Base-by-base conservation (phyloP, 257 asterid species). In the Leptodermis oblonga region DNA sequence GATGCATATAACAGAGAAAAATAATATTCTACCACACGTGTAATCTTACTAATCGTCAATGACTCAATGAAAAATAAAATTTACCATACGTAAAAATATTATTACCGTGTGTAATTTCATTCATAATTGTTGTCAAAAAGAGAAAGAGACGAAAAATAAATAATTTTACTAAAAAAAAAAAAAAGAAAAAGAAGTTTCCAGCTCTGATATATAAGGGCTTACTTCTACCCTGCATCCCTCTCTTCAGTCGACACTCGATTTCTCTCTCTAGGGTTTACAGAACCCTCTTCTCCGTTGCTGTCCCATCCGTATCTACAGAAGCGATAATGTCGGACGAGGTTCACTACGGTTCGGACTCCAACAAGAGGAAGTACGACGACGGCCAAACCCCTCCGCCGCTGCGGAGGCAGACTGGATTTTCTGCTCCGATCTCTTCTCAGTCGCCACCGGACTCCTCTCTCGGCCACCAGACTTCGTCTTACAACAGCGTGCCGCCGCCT, bases 391-490 rank as follows among this genome's bases (percentile, higher is more conserved):
- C 95, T 13, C 91, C 90, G 67, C 74, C 95, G 13, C 77, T 92
- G 20, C 86, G 96, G 42, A 82, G 96, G 76, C 78, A 85, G 25
- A 87, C 96, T 0, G 96, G 97, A 5, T 94, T 91, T 74, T 94
- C 99, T 17, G 82, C 79, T 26, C 86, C 84, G 72, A 79, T 82
- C 70, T 68, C 84, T 23, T 67, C 80, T 11, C 77, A 48, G 70
- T 86, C 93, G 36, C 74, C 86, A 37, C 87, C 92, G 2, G 92
- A 85, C 61, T 76, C 79, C 61, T 82, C 80, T 36, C 28, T 13
- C 25, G 73, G 53, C 1, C 72, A 43, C 33, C 86, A 81, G 25
- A 85, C 86, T 31, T 25, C 85, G 23, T 51, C 92, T 20, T 90
- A 88, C 80, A 87, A 83, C 78, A 87, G 31, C 79, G 96, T 85